Evolutionary conservation across 495 filamentous ascomycete species (phyloP).

Genomic region (Daldinia bambusicola): DNA sequence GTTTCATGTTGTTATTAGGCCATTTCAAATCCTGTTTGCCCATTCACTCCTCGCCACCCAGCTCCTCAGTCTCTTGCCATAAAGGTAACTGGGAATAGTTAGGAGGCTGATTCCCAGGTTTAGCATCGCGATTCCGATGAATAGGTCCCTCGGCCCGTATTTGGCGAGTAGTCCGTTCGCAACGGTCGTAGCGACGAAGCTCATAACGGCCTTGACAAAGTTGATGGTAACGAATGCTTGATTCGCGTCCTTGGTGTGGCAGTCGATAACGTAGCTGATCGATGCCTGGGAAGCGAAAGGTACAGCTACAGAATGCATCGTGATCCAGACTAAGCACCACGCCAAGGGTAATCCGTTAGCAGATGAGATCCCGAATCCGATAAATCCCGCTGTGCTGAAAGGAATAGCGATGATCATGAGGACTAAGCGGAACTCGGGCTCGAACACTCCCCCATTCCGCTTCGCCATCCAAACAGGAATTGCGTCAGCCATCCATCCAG

Average conservation of each 20-base stretch:
- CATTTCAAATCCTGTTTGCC: conserved; percentile 33
- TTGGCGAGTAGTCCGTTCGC: conserved; percentile 45
- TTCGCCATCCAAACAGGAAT: conserved; percentile 59
- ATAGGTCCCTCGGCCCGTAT: conserved; percentile 42
- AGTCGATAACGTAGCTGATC: conserved; percentile 45
- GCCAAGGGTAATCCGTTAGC: conserved; percentile 23
- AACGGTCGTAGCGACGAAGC: conserved; percentile 47
- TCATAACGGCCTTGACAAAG: conserved; percentile 42
- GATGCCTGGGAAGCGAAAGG: conserved; percentile 43
- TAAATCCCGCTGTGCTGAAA: conserved; percentile 52
- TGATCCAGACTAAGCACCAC: conserved; percentile 43
- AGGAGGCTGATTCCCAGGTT: conserved; percentile 48
- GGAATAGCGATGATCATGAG: conserved; percentile 56
- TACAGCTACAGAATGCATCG: conserved; percentile 42
- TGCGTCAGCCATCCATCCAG: conserved; percentile 57
- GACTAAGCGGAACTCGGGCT: conserved; percentile 65
- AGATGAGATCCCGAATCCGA: conserved; percentile 49
- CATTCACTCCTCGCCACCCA: conserved; percentile 43
- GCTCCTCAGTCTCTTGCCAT: conserved; percentile 49
- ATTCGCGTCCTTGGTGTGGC: conserved; percentile 46
- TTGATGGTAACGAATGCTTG: conserved; percentile 46
- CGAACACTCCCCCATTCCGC: conserved; percentile 61
- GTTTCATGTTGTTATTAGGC: conserved; percentile 4
- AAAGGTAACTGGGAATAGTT: conserved; percentile 51
- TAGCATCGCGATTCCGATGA: conserved; percentile 45